phyloP scores from a whole-genome alignment of 192 early-diverging fungal genomes.

The Chytriomyces sp. region DNA sequence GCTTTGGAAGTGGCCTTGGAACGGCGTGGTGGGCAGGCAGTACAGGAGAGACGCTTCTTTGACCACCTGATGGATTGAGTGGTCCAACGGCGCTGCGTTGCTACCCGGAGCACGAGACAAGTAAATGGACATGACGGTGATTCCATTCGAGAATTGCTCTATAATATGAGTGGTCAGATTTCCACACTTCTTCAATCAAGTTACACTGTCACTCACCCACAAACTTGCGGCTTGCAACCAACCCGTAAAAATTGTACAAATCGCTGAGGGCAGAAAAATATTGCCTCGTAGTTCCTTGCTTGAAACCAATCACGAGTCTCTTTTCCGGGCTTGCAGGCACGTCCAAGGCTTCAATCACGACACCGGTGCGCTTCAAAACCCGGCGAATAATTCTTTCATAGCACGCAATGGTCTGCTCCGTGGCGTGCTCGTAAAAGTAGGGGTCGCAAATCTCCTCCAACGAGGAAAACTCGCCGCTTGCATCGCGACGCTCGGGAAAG shows the following conservation, averaged over 20 bases:
- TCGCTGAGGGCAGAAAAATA: slow-evolving; percentile 95
- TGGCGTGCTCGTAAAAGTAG: slow-evolving; percentile 91
- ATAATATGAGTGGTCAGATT: not conserved
- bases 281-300: slow-evolving; percentile 85
- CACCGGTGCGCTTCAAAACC: slow-evolving; percentile 83
- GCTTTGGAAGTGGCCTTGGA: slow-evolving; percentile 91
- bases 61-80: slow-evolving; percentile 88
- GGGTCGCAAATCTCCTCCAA: slow-evolving; percentile 88
- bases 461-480: slow-evolving; percentile 65
- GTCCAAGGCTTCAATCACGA: slow-evolving; percentile 90
- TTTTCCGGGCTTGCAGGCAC: slow-evolving; percentile 84
- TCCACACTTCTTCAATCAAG: not conserved
- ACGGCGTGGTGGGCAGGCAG: slow-evolving; percentile 92
- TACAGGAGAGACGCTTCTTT: slow-evolving; percentile 95
- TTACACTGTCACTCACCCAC: slow-evolving; percentile 47
- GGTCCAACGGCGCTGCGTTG: slow-evolving; percentile 81
- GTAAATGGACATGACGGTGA: slow-evolving; percentile 92
- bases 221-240: slow-evolving; percentile 96
- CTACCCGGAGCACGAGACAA: slow-evolving; percentile 78
- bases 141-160: slow-evolving; percentile 98
- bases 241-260: slow-evolving; percentile 95
- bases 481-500: slow-evolving; percentile 80
- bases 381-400: slow-evolving; percentile 85
- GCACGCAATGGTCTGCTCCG: slow-evolving; percentile 83
- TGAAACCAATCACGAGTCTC: slow-evolving; percentile 86